Conservation (phyloP, 345 rosid species). For the Laguncularia racemosa region DNA sequence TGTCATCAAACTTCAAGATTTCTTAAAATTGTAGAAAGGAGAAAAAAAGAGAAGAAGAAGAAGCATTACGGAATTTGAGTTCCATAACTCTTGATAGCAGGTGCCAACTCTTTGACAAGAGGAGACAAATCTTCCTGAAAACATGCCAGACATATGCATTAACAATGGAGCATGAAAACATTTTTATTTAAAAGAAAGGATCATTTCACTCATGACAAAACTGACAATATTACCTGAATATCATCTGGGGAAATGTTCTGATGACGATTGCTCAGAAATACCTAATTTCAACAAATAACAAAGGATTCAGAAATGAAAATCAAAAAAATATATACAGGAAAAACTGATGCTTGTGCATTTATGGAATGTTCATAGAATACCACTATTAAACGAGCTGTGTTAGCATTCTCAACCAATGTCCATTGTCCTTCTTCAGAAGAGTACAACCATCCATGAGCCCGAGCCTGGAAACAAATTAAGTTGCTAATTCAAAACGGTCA, state of each 20-base stretch:
- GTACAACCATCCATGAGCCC: constrained; percentile 94
- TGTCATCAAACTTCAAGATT: background rate
- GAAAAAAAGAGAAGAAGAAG: background rate
- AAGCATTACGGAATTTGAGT: constrained; percentile 76
- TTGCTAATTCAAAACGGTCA: constrained; percentile 18
- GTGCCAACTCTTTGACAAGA: constrained; percentile 68
- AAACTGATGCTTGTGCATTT: background rate
- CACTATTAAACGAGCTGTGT: constrained; percentile 90
- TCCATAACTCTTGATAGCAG: constrained; percentile 42
- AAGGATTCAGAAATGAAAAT: constrained; percentile 11
- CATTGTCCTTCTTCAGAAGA: constrained; percentile 98
- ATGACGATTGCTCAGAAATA: constrained; percentile 57
- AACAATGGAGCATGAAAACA: constrained; percentile 5
- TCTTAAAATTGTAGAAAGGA: background rate
- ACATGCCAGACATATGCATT: background rate
- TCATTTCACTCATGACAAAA: background rate
- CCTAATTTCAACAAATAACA: constrained; percentile 37
- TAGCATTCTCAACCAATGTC: constrained; percentile 76
- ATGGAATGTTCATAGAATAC: constrained; percentile 23
- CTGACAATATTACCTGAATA: constrained; percentile 48
- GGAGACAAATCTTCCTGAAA: constrained; percentile 81
- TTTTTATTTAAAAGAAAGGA: constrained; percentile 5
- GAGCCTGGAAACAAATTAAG: constrained; percentile 50
- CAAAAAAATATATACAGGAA: background rate
- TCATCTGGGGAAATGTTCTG: constrained; percentile 57